phyloP scores from a whole-genome alignment of 106 monocot genomes.

The Posidonia australis region DNA sequence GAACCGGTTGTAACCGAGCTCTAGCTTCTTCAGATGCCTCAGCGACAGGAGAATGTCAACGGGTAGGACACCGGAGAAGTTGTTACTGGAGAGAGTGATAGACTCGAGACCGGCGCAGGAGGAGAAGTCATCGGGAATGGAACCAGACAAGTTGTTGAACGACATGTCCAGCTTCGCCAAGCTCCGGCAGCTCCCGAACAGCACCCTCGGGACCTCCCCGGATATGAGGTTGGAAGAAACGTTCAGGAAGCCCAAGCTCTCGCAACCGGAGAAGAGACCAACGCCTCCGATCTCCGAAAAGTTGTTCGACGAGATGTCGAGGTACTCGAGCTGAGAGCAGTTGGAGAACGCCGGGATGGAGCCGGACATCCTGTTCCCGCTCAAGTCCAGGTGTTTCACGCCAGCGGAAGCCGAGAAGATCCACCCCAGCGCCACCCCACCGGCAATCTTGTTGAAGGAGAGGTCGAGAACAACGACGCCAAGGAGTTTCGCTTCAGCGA shows the following conservation, averaged over 20 bases:
- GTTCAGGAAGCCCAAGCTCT: conserved; percentile 23
- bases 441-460: conserved; percentile 47
- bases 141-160: conserved; percentile 12
- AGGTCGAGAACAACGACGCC: conserved; percentile 40
- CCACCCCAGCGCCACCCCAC: conserved; percentile 31
- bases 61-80: conserved; percentile 15
- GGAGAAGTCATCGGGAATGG: background rate
- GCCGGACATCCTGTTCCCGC: conserved; percentile 54
- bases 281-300: background rate
- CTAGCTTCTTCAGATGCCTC: conserved; percentile 5
- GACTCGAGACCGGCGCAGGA: conserved; percentile 1
- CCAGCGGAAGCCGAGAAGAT: conserved; percentile 14
- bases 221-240: conserved; percentile 67
- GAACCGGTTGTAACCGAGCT: conserved; percentile 10
- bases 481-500: background rate
- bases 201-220: conserved; percentile 16
- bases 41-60: background rate
- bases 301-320: conserved; percentile 11
- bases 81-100: conserved; percentile 15
- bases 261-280: conserved; percentile 27
- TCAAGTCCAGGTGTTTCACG: conserved; percentile 37
- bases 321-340: conserved; percentile 7
- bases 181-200: conserved; percentile 7
- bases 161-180: conserved; percentile 11
- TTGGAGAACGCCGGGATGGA: conserved; percentile 12